Percentiles rank a stretch among this genome's conserved stretches.
Evolutionary conservation across 768 basidiomycete species (phyloP).

Genomic region (Gyrodon lividus): DNA sequence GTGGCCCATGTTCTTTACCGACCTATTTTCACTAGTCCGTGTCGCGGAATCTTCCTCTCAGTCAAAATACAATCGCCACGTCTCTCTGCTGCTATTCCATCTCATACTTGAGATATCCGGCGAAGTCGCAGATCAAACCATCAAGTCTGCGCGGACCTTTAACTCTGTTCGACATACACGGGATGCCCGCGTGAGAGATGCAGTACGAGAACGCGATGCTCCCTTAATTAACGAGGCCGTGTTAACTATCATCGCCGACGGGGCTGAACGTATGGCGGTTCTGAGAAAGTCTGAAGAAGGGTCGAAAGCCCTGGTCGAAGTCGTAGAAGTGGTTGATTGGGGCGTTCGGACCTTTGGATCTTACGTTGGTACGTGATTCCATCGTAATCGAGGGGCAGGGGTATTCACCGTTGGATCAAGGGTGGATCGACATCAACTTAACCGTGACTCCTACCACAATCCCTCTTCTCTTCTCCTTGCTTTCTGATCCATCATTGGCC

Average conservation of each 20-base stretch:
- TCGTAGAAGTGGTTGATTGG: conserved; percentile 83
- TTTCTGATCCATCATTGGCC: conserved; percentile 73
- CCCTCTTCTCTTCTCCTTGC: conserved; percentile 76
- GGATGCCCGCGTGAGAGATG: conserved; percentile 85
- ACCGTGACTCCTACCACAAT: conserved; percentile 91
- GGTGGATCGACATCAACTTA: conserved; percentile 97
- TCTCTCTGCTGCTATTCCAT: conserved; percentile 87
- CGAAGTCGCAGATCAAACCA: conserved; percentile 94
- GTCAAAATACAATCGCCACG: conserved; percentile 74
- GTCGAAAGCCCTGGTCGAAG: conserved; percentile 54
- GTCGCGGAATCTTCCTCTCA: conserved; percentile 54
- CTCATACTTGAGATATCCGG: conserved; percentile 92
- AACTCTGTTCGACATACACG: conserved; percentile 69
- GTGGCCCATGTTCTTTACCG: conserved; percentile 83
- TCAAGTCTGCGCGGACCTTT: conserved; percentile 82
- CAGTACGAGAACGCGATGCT: conserved; percentile 88
- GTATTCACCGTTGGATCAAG: conserved; percentile 40
- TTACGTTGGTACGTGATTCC: conserved; percentile 77
- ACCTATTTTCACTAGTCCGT: conserved; percentile 72
- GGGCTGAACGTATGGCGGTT: conserved; percentile 53
- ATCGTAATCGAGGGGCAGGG: not conserved
- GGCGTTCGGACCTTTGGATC: conserved; percentile 91
- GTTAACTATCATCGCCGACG: conserved; percentile 76
- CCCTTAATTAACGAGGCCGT: conserved; percentile 83
- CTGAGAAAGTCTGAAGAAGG: conserved; percentile 48